Conservation (phyloP, 768 basidiomycete genomes). For the Kwoniella heveanensis region DNA sequence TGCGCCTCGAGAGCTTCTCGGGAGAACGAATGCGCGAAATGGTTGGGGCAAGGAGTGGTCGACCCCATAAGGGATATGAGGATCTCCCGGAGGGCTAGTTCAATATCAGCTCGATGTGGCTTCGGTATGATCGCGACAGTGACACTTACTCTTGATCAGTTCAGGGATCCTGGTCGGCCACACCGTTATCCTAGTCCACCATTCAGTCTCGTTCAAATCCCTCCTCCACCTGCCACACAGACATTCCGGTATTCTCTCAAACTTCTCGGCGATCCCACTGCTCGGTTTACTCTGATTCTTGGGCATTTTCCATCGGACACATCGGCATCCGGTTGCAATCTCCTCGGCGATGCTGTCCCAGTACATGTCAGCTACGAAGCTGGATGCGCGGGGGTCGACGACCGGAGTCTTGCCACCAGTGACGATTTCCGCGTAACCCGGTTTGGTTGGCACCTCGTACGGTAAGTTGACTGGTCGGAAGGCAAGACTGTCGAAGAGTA, state of each 20-base stretch:
- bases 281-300: conserved; percentile 3
- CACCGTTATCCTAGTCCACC: conserved; percentile 29
- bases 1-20: conserved; percentile 40
- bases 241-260: conserved; percentile 28
- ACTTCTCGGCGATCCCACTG: conserved; percentile 3
- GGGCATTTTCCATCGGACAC: conserved; percentile 49
- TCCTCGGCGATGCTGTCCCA: conserved; percentile 81
- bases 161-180: conserved; percentile 44
- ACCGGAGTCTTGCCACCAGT: conserved; percentile 41
- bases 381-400: conserved; percentile 18
- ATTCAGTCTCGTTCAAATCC: conserved; percentile 33
- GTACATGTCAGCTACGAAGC: conserved; percentile 72
- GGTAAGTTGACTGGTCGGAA: conserved; percentile 52
- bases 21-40: conserved; percentile 44
- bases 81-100: conserved; percentile 72
- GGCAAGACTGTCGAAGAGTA: conserved; percentile 70
- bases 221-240: conserved; percentile 43
- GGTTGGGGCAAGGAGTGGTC: conserved; percentile 56
- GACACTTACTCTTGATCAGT: conserved; percentile 46
- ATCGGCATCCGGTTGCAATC: conserved; percentile 70
- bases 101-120: conserved; percentile 1
- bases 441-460: conserved; percentile 32
- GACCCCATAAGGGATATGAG: conserved; percentile 83
- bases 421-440: conserved; percentile 24
- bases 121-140: too few relatives aligned